Evolutionary conservation across 352 stramenopile genomes (phyloP), one percentile per base, ranked within the genome.

Genomic region (Phytophthora litchii): DNA sequence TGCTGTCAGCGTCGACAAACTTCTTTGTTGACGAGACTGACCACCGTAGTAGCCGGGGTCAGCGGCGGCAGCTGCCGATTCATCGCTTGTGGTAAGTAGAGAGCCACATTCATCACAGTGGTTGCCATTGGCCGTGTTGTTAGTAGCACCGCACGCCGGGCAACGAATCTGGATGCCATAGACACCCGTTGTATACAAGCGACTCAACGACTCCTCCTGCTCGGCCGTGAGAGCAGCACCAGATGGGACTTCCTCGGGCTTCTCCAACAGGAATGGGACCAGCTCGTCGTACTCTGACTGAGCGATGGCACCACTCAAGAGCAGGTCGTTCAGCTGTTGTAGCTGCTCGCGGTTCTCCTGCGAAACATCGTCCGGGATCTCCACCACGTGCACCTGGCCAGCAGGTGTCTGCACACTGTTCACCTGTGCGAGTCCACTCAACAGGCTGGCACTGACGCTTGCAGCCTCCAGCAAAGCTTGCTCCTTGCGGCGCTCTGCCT

Each of bases 111-210:
- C 84, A 50, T 91, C 83, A 60, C 86, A 95, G 69, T 92, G 80
- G 67, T 95, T 94, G 37, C 86, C 84, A 47, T 95, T 93, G 10
- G 84, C 86, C 23, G 86, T 95, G 71, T 95, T 94, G 81, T 94
- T 94, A 29, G 77, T 92, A 14, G 85, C 77, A 62, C 86, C 86
- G 43, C 86, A 95, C 20, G 84, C 86, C 20, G 86, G 86, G 40
- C 86, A 95, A 48, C 86, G 86, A 54, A 95, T 94, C 63, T 95
- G 86, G 31, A 95, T 88, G 31, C 86, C 86, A 53, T 92, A 93
- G 16, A 89, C 78, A 48, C 81, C 80, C 21, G 80, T 77, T 34
- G 74, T 80, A 61, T 94, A 94, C 55, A 94, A 60, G 3, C 83
- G 83, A 43, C 72, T 90, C 34, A 95, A 64, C 29, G 84, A 95